Percentiles rank a stretch among this genome's conserved stretches.
Conservation (phyloP, 306 rosid species). For the Castanea mollissima region DNA sequence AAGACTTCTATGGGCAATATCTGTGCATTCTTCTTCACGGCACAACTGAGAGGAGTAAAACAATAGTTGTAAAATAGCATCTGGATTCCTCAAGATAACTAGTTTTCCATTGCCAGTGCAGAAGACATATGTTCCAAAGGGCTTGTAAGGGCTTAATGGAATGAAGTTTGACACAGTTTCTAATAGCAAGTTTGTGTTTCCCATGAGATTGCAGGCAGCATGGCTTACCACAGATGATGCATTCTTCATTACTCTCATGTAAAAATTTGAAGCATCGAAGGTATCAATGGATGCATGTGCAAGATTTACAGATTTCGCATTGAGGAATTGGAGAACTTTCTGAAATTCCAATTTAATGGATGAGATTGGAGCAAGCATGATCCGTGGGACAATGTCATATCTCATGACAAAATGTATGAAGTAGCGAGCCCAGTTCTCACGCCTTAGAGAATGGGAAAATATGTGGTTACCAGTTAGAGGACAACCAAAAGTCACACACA, state of each 20-base stretch:
- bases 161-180: slow-evolving; percentile 50
- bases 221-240: slow-evolving; percentile 50
- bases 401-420: slow-evolving; percentile 62
- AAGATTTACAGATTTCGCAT: neutral
- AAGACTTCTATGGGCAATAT: slow-evolving; percentile 41
- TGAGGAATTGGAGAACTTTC: slow-evolving; percentile 31
- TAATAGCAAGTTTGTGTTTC: slow-evolving; percentile 55
- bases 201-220: slow-evolving; percentile 69
- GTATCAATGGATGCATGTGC: neutral
- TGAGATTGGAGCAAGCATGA: slow-evolving; percentile 63
- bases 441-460: slow-evolving; percentile 67
- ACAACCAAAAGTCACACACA: slow-evolving; percentile 75
- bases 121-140: slow-evolving; percentile 72
- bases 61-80: slow-evolving; percentile 71
- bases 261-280: slow-evolving; percentile 25
- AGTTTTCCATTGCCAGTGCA: slow-evolving; percentile 46
- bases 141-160: slow-evolving; percentile 71
- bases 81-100: slow-evolving; percentile 46
- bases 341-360: slow-evolving; percentile 24
- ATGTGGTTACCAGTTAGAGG: slow-evolving; percentile 70
- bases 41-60: slow-evolving; percentile 48
- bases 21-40: slow-evolving; percentile 9
- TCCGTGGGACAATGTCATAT: slow-evolving; percentile 65
- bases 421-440: slow-evolving; percentile 65
- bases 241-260: slow-evolving; percentile 45